phyloP scores from a whole-genome alignment of 2,329 filamentous ascomycete genomes.

The Chaetothyriales sp. region DNA sequence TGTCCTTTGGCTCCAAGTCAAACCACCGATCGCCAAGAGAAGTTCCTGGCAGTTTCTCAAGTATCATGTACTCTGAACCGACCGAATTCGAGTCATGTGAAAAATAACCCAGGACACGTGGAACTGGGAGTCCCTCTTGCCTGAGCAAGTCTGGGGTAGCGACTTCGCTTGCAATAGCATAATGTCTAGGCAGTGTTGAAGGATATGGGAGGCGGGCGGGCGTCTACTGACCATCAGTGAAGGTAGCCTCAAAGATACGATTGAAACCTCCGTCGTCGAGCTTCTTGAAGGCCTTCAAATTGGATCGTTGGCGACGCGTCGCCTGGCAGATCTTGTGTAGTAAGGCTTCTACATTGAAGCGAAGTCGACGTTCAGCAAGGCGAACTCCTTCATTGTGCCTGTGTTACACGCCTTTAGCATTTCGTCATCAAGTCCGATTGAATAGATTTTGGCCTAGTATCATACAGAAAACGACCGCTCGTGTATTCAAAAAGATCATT shows the following conservation, averaged over 20 bases:
- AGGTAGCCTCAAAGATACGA: not conserved
- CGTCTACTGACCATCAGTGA: not conserved
- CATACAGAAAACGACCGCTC: no score
- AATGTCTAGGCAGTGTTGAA: not conserved
- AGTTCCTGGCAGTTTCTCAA: constrained; percentile 24
- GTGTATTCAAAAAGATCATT: no score
- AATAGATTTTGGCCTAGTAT: no score
- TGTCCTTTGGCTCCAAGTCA: no score
- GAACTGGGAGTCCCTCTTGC: constrained; percentile 23
- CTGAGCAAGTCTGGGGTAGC: constrained; percentile 25
- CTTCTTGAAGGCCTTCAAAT: not conserved
- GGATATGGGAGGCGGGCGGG: constrained; percentile 1
- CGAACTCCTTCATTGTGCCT: not conserved
- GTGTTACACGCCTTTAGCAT: no score
- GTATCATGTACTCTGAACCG: constrained; percentile 27
- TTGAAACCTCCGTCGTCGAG: not conserved
- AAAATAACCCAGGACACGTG: constrained; percentile 25
- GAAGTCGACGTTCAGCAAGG: not conserved
- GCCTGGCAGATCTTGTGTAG: not conserved
- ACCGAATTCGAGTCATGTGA: constrained; percentile 23
- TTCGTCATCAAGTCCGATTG: no score
- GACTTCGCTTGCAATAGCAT: constrained; percentile 22
- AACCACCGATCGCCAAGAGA: constrained; percentile 24
- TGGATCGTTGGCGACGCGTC: not conserved
- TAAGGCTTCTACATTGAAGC: not conserved